Percentiles rank a stretch among this genome's conserved stretches.
Evolutionary conservation across 208 protist genomes (phyloP).

Genomic region (Naegleria fowleri): DNA sequence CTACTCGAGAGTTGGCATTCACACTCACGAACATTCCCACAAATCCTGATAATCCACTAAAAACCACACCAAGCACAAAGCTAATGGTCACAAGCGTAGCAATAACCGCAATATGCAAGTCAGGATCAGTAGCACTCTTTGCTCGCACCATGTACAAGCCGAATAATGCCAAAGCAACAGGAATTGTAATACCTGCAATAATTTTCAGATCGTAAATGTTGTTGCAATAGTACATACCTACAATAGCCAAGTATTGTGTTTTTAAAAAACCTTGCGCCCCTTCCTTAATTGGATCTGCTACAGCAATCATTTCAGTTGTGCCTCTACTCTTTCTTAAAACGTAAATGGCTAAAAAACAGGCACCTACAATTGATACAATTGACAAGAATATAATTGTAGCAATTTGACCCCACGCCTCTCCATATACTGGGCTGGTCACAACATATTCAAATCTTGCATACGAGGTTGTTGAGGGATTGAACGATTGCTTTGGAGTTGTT

Average conservation of each 20-base stretch:
- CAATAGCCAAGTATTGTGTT: constrained; percentile 4
- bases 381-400: background rate
- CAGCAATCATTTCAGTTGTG: background rate
- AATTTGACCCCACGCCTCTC: constrained; percentile 15
- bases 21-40: constrained; percentile 80
- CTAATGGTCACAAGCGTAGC: background rate
- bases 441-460: background rate
- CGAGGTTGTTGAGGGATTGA: too few species aligned
- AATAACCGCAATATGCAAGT: background rate
- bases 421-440: background rate
- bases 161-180: constrained; percentile 10
- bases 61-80: constrained; percentile 63
- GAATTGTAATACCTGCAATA: background rate
- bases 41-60: constrained; percentile 67
- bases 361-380: background rate
- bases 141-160: background rate
- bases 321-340: background rate
- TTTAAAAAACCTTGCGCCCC: constrained; percentile 9
- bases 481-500: background rate
- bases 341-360: background rate
- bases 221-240: background rate
- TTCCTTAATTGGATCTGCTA: constrained; percentile 8
- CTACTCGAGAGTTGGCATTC: constrained; percentile 72
- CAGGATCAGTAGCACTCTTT: background rate
- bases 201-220: too few species aligned